phyloP scores from a whole-genome alignment of 495 filamentous ascomycete genomes.

The Annulohypoxylon moriforme region DNA sequence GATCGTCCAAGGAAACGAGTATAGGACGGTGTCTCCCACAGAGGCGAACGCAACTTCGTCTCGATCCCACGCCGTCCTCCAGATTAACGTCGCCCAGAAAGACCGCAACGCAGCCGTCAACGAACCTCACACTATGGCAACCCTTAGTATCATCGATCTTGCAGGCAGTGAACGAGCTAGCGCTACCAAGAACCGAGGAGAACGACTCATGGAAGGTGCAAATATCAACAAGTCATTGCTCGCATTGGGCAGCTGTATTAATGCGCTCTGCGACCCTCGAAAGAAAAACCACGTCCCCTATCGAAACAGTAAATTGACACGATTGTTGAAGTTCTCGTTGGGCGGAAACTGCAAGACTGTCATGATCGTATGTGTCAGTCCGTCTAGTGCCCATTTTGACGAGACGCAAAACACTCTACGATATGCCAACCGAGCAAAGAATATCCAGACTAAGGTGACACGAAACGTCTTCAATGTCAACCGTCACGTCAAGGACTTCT shows the following conservation, averaged over 20 bases:
- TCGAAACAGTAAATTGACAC: slow-evolving; percentile 96
- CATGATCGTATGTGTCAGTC: slow-evolving; percentile 99
- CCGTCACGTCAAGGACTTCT: slow-evolving; percentile 96
- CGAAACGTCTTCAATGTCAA: slow-evolving; percentile 99
- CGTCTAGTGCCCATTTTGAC: slow-evolving; percentile 96
- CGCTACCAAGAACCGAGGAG: slow-evolving; percentile 95
- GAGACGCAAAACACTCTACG: slow-evolving; percentile 98
- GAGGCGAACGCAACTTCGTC: slow-evolving; percentile 98
- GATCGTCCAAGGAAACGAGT: slow-evolving; percentile 95
- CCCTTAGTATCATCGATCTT: slow-evolving; percentile 96
- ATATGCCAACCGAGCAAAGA: slow-evolving; percentile 98
- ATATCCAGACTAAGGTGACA: slow-evolving; percentile 99
- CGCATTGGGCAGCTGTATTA: slow-evolving; percentile 97
- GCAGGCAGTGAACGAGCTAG: slow-evolving; percentile 96
- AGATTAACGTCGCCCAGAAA: slow-evolving; percentile 95
- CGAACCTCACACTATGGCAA: slow-evolving; percentile 98
- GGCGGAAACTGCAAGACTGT: slow-evolving; percentile 99
- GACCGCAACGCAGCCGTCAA: slow-evolving; percentile 93
- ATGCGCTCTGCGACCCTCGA: slow-evolving; percentile 93
- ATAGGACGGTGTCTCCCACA: slow-evolving; percentile 94
- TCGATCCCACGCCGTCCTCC: slow-evolving; percentile 96
- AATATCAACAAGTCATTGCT: slow-evolving; percentile 99
- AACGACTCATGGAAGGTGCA: slow-evolving; percentile 89
- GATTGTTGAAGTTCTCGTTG: slow-evolving; percentile 94
- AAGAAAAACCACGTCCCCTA: slow-evolving; percentile 97